phyloP scores from a whole-genome alignment of 1,139 yeast genomes.

The Taphrina wiesneri region DNA sequence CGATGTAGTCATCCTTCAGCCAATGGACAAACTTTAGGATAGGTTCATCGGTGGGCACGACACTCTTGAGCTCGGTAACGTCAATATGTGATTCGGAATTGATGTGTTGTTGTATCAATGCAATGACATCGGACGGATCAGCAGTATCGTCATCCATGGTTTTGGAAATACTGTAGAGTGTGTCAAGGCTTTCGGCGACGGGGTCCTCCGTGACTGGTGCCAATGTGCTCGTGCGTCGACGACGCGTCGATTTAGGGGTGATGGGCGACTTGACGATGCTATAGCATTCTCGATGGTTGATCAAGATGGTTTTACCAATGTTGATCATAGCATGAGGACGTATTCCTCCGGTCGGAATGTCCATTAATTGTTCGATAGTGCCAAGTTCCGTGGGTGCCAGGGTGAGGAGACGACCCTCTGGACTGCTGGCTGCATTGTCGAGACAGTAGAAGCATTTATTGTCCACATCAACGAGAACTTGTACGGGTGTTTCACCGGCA shows the following conservation, averaged over 20 bases:
- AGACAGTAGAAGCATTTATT: constrained; percentile 26
- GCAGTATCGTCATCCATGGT: constrained; percentile 1
- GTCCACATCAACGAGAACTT: constrained; percentile 8
- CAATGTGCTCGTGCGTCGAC: constrained; percentile 13
- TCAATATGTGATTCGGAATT: constrained; percentile 17
- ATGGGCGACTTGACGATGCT: constrained; percentile 5
- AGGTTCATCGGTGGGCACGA: constrained; percentile 8
- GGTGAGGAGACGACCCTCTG: constrained; percentile 15
- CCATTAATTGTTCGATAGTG: constrained; percentile 13
- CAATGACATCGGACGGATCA: constrained; percentile 8
- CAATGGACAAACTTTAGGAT: constrained; percentile 8
- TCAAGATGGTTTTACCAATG: constrained; percentile 6
- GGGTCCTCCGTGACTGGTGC: constrained; percentile 20
- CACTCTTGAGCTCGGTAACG: constrained; percentile 1
- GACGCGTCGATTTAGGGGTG: constrained; percentile 19
- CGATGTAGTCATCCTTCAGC: constrained; percentile 5
- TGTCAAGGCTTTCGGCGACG: constrained; percentile 19
- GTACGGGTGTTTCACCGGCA: constrained; percentile 5
- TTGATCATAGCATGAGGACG: constrained; percentile 1
- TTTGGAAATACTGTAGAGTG: constrained; percentile 16
- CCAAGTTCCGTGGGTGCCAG: constrained; percentile 28
- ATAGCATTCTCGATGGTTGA: background rate
- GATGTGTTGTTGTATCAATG: background rate
- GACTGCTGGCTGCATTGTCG: background rate
- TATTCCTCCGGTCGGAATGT: background rate